phyloP scores from a whole-genome alignment of 306 rosid species.

The Mucuna pruriens region DNA sequence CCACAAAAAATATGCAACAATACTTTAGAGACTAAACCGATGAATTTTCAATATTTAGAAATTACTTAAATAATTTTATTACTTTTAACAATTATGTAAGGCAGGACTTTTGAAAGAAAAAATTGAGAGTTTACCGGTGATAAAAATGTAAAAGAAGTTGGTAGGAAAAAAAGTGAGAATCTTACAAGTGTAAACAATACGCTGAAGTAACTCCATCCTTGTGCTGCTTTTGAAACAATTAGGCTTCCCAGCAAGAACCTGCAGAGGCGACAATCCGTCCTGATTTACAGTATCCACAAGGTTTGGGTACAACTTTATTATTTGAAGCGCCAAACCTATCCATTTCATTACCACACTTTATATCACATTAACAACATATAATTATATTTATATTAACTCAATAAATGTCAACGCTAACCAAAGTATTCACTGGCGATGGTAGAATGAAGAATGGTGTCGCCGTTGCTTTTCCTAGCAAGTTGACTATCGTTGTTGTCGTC shows the following conservation, averaged over 20 bases:
- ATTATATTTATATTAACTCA: too few relatives aligned
- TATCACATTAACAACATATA: neutral
- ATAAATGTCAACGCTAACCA: too few relatives aligned
- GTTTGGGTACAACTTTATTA: constrained; percentile 37
- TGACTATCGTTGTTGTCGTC: neutral
- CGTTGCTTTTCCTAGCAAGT: constrained; percentile 5
- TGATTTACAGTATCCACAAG: constrained; percentile 41
- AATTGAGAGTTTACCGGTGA: too few relatives aligned
- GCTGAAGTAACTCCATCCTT: constrained; percentile 39
- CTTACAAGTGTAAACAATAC: constrained; percentile 48
- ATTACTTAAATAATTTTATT: too few relatives aligned
- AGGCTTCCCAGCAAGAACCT: constrained; percentile 53
- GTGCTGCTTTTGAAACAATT: constrained; percentile 54
- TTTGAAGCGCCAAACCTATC: constrained; percentile 55
- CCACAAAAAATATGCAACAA: too few relatives aligned
- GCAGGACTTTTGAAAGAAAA: too few relatives aligned
- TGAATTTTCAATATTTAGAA: too few relatives aligned
- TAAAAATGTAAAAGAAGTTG: neutral
- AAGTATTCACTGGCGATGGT: constrained; percentile 53
- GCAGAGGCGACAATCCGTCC: constrained; percentile 48
- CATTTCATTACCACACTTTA: constrained; percentile 43
- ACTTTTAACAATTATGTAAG: too few relatives aligned
- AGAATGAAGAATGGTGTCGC: constrained; percentile 55
- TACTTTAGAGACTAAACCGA: too few relatives aligned
- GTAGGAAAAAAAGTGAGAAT: neutral